Conservation (phyloP, 2,329 filamentous ascomycete species). For the Aphanoascus verrucosus region DNA sequence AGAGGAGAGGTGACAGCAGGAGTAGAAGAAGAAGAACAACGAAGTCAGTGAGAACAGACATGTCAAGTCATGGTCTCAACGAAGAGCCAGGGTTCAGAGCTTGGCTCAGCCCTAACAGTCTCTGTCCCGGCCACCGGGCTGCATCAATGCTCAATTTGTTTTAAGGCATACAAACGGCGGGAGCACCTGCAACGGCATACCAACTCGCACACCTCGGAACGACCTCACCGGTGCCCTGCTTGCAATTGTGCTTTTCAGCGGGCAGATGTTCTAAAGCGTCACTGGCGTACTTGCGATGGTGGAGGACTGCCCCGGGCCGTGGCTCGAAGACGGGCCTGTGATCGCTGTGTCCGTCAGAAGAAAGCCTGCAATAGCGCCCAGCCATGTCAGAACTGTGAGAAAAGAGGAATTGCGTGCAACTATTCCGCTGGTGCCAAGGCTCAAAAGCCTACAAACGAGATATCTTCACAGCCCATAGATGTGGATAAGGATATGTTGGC, state of each 20-base stretch:
- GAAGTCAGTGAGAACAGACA: conserved; percentile 1
- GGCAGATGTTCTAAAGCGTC: conserved; percentile 1
- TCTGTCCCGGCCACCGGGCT: neutral
- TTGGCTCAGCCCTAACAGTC: neutral
- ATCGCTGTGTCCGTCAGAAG: neutral
- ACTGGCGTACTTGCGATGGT: conserved; percentile 1
- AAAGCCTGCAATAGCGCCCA: conserved; percentile 1
- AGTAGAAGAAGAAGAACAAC: neutral
- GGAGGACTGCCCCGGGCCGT: neutral
- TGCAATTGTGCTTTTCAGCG: conserved; percentile 3
- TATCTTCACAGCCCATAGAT: neutral
- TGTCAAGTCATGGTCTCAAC: conserved; percentile 2
- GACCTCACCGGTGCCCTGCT: conserved; percentile 3
- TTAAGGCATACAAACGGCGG: conserved; percentile 2
- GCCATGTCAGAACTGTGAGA: conserved; percentile 1
- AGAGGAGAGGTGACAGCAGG: neutral
- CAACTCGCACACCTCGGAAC: neutral
- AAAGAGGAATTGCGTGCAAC: neutral
- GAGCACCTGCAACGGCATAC: neutral
- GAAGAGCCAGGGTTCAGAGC: conserved; percentile 2
- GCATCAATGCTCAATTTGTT: conserved; percentile 5
- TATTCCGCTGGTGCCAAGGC: neutral
- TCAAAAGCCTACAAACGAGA: neutral
- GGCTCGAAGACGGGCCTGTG: neutral
- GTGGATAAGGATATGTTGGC: neutral